Conservation (phyloP, 345 rosid genomes). For the Eucalyptus marginata region DNA sequence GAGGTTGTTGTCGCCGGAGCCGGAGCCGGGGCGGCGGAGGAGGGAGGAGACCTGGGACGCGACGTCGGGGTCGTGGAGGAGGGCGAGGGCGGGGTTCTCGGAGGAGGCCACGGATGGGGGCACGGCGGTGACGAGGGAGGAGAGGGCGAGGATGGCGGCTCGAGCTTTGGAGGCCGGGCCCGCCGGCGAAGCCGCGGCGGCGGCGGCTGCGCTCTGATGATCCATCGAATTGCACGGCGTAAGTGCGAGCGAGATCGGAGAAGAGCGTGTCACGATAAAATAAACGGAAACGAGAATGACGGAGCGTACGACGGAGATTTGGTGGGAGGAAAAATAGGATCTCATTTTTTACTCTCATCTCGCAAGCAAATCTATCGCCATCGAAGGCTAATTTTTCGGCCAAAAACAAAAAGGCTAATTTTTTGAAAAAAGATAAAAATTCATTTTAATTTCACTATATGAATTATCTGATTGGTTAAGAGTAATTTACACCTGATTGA, state of each 20-base stretch:
- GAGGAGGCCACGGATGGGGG: slow-evolving; percentile 29
- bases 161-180: slow-evolving; percentile 8
- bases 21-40: slow-evolving; percentile 56
- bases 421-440: too few relatives aligned
- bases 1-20: slow-evolving; percentile 70
- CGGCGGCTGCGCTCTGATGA: background rate
- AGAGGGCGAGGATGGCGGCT: slow-evolving; percentile 28
- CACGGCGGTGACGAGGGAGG: slow-evolving; percentile 18
- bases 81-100: slow-evolving; percentile 18
- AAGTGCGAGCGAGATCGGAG: background rate
- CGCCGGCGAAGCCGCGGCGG: background rate
- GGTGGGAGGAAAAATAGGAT: background rate
- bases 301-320: background rate
- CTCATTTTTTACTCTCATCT: background rate
- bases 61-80: slow-evolving; percentile 44
- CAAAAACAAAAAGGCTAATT: background rate
- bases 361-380: background rate
- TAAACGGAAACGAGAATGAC: background rate
- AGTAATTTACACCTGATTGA: background rate
- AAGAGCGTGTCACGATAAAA: background rate
- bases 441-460: background rate
- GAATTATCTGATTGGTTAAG: background rate
- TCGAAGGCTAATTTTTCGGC: background rate
- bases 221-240: background rate
- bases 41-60: slow-evolving; percentile 54